A percentile compares a stretch with the other conserved stretches of the same genome.
phyloP scores from a whole-genome alignment of 202 grass and related monocot species.

The Setaria italica region DNA sequence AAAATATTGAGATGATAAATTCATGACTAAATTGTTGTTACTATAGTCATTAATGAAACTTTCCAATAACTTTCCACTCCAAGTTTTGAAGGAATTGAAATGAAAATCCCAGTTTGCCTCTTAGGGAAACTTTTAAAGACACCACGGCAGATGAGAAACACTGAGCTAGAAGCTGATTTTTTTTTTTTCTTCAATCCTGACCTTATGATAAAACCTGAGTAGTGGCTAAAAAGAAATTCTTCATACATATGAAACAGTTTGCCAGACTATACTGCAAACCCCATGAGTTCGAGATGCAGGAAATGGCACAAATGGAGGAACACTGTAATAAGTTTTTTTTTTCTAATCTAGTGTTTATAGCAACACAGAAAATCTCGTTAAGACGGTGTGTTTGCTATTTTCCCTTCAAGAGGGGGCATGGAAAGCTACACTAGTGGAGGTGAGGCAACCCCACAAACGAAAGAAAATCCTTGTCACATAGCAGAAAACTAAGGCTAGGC shows the following conservation, averaged over 20 bases:
- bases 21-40: conserved; percentile 1
- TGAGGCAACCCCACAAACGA: too few relatives aligned
- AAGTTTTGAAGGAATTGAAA: background rate
- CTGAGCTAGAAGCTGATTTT: background rate
- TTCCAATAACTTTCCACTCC: background rate
- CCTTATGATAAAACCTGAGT: background rate
- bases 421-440: conserved; percentile 11
- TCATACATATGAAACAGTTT: background rate
- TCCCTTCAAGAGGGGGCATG: background rate
- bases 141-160: background rate
- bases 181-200: background rate
- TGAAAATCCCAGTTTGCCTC: background rate
- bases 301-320: background rate
- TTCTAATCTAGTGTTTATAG: background rate
- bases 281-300: background rate
- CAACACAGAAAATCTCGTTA: background rate
- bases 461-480: too few relatives aligned
- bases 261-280: background rate
- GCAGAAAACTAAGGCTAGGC: background rate
- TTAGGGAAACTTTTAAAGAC: background rate
- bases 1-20: background rate
- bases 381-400: background rate
- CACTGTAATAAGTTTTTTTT: background rate
- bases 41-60: background rate
- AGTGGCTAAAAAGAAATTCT: background rate